These are phyloP conservation scores for Uronychia binucleata DNA, from an alignment of 73 alveolate genomes.

Conservation along the genomic window DNA sequence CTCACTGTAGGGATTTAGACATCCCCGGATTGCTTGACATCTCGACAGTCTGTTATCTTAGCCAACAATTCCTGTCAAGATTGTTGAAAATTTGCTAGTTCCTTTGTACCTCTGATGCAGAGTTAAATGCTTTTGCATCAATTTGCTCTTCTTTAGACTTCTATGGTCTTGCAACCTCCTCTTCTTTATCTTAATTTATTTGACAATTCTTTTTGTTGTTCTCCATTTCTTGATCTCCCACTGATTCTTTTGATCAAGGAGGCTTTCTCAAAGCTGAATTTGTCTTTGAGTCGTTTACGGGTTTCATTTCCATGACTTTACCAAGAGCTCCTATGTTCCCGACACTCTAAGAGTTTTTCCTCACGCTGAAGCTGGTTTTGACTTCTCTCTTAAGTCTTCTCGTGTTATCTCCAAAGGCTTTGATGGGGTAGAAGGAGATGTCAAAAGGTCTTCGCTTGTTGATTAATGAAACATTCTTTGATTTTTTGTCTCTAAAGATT, in stretches of 20 bases:
- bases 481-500: constrained; percentile 4
- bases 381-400: background rate
- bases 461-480: background rate
- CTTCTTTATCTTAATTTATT: background rate
- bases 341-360: background rate
- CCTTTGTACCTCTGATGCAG: background rate
- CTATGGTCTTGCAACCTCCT: too few species aligned
- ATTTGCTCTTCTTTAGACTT: too few species aligned
- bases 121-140: too few species aligned
- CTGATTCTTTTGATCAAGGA: background rate
- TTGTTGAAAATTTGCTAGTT: too few species aligned
- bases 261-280: background rate
- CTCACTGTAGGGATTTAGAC: background rate
- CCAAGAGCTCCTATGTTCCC: background rate
- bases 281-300: background rate
- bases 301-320: too few species aligned
- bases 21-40: background rate
- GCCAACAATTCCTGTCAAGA: background rate
- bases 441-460: constrained; percentile 27
- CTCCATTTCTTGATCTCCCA: background rate
- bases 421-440: constrained; percentile 29
- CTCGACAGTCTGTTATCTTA: background rate
- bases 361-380: background rate
- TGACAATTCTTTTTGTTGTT: background rate
- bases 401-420: background rate